Evolutionary conservation across 768 basidiomycete genomes (phyloP).

Genomic region (Hygrophoropsis aurantiaca): DNA sequence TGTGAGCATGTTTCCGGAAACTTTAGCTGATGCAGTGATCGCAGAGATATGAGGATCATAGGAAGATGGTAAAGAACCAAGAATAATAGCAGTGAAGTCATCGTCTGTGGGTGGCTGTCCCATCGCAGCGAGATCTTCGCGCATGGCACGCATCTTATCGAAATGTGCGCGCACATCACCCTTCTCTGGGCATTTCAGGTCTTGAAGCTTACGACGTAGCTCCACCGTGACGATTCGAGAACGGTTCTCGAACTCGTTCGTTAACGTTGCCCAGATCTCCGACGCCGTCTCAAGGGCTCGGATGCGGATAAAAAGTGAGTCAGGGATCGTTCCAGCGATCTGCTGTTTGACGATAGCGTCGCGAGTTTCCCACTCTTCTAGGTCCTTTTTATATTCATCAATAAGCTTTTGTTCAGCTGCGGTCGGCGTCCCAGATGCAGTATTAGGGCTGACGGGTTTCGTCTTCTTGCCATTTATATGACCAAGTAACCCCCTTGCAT

Average conservation of each 20-base stretch:
- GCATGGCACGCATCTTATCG: background rate
- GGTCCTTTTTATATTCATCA: conserved; percentile 2
- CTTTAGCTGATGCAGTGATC: conserved; percentile 15
- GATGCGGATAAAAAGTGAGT: conserved; percentile 20
- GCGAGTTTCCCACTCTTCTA: conserved; percentile 12
- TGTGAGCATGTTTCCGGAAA: conserved; percentile 7
- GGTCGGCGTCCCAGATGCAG: background rate
- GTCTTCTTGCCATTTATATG: background rate
- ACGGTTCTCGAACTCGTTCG: conserved; percentile 18
- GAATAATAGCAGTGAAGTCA: conserved; percentile 20
- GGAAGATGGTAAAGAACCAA: conserved; percentile 22
- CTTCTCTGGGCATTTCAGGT: conserved; percentile 19
- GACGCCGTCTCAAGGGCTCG: background rate
- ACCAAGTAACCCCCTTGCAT: conserved; percentile 14
- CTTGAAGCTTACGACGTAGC: conserved; percentile 18
- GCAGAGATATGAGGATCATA: conserved; percentile 19
- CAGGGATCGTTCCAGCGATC: conserved; percentile 18
- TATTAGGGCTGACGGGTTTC: background rate
- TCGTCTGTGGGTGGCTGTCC: conserved; percentile 15
- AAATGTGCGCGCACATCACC: conserved; percentile 24
- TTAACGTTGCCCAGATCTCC: conserved; percentile 19
- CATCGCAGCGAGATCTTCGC: conserved; percentile 11
- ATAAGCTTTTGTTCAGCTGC: background rate
- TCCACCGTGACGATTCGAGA: conserved; percentile 21
- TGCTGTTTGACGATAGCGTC: conserved; percentile 20